Conservation (phyloP, 768 basidiomycete species). For the Pleurotus pulmonarius region DNA sequence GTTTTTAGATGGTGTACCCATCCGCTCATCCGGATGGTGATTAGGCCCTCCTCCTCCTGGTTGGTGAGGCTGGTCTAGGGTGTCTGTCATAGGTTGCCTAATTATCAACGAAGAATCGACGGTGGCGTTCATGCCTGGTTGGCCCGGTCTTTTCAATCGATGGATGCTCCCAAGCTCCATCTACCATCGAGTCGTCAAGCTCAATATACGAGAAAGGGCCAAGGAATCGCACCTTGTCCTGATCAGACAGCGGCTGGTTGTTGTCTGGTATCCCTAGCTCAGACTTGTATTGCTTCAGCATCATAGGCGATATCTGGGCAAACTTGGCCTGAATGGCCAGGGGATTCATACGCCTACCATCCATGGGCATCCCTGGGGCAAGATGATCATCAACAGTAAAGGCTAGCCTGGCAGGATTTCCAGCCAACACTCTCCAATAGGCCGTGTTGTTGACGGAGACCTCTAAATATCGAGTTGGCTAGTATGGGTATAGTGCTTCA, state of each 20-base stretch:
- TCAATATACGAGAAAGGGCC: background rate
- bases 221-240: background rate
- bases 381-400: too few relatives aligned
- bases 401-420: too few relatives aligned
- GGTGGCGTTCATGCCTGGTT: background rate
- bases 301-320: background rate
- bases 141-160: background rate
- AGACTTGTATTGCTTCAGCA: background rate
- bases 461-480: too few relatives aligned
- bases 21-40: slow-evolving; percentile 25
- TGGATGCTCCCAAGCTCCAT: background rate
- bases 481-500: too few relatives aligned
- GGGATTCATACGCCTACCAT: background rate
- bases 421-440: too few relatives aligned
- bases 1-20: background rate
- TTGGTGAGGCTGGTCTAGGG: slow-evolving; percentile 16
- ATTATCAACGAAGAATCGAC: background rate
- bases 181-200: background rate
- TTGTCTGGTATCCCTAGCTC: background rate
- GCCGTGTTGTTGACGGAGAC: too few relatives aligned
- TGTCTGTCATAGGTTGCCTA: background rate
- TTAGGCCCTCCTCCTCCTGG: slow-evolving; percentile 12
- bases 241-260: background rate
- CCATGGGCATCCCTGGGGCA: background rate
- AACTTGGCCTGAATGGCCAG: background rate